Evolutionary conservation across 208 protist species (phyloP), one percentile per base, ranked within the genome.

Genomic region (Acanthamoeba pearcei): DNA sequence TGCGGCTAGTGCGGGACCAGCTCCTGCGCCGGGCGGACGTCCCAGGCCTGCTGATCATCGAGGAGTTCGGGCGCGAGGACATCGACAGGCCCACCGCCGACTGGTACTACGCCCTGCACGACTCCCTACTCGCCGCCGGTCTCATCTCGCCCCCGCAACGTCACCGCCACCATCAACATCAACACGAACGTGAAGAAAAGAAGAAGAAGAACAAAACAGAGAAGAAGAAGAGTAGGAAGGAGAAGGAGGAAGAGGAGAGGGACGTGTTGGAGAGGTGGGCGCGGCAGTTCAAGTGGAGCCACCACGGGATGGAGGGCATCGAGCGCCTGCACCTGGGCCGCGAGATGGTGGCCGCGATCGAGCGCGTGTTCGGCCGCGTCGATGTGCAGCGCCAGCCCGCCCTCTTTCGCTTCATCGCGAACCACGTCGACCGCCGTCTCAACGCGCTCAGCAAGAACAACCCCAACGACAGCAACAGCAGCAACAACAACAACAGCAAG

Each of bases 321-420:
- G 24, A 60, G 32, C n/a, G 64, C 24, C 80, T 89, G 19, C 80
- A 89, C 53, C 80, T 89, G 27, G 80, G 80, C n/a, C 80, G 27
- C n/a, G 80, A 57, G 80, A 89, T 89, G 80, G 80, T 89, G 29
- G 22, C 80, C 12, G 80, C 80, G n/a, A 89, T 89, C 80, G 32
- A 89, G 80, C 49, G 53, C 12, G 80, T 89, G 29, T 89, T 89
- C 51, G 80, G 80, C 15, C 49, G 51, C 51, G 29, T 89, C 17
- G n/a, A 42, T 8, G 80, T 89, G 22, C 51, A 89, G 53, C 80
- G 80, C 51, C 22, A 35, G n/a, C 51, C 80, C 13, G 51, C 66
- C 13, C 51, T 89, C 9, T 89, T 89, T 53, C 80, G 80, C 80
- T 89, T 89, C 80, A 64, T 89, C 51, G 80, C 80, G 53, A 89